Percentiles rank a stretch among this genome's conserved stretches.
phyloP scores from a whole-genome alignment of 768 basidiomycete genomes.

The Pholiota conissans region DNA sequence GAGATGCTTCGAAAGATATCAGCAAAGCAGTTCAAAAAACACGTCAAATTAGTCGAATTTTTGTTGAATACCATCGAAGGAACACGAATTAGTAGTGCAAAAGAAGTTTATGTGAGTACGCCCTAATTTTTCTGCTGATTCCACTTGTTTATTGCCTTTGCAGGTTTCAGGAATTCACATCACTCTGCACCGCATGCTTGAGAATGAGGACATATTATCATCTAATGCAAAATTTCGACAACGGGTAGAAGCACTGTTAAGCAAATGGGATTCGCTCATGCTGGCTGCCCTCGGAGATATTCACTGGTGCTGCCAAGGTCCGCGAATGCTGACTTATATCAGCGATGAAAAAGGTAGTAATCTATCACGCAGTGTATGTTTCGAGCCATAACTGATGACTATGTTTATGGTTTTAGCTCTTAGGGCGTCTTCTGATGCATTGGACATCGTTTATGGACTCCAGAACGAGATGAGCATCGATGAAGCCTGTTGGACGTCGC shows the following conservation, averaged over 20 bases:
- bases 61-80: neutral
- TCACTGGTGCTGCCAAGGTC: neutral
- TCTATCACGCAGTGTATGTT: neutral
- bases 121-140: neutral
- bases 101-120: neutral
- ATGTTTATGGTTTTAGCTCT: neutral
- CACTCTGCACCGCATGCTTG: neutral
- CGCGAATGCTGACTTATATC: neutral
- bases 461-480: neutral
- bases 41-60: neutral
- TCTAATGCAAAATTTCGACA: neutral
- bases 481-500: slow-evolving; percentile 2
- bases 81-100: neutral
- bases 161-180: slow-evolving; percentile 1
- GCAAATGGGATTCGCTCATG: neutral
- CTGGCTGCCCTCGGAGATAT: neutral
- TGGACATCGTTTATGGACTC: neutral
- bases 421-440: neutral
- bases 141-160: neutral
- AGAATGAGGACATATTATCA: neutral
- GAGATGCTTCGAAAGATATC: neutral
- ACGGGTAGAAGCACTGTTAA: neutral
- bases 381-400: neutral
- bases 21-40: too few relatives aligned
- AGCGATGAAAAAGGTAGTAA: neutral